These are phyloP conservation scores for Mycena amicta DNA, from an alignment of 768 basidiomycete species.

Conservation along the genomic window DNA sequence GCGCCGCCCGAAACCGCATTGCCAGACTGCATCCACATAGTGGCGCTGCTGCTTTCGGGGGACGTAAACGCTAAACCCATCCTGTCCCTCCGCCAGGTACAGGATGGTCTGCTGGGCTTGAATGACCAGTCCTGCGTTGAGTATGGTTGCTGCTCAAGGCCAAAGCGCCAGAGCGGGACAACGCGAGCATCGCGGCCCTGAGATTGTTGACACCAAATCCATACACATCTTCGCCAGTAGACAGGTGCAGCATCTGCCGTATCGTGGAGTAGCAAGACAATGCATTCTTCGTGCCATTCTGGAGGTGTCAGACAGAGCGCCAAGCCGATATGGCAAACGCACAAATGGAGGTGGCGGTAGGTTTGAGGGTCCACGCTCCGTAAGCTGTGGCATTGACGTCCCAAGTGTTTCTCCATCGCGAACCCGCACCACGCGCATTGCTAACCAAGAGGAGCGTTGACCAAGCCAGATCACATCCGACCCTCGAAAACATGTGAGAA, in stretches of 20 bases:
- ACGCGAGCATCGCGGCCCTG: slow-evolving; percentile 36
- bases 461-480: no score
- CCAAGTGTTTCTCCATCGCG: slow-evolving; percentile 39
- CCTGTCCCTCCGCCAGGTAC: slow-evolving; percentile 44
- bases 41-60: slow-evolving; percentile 55
- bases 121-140: slow-evolving; percentile 46
- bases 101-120: slow-evolving; percentile 41
- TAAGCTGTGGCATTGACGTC: slow-evolving; percentile 45
- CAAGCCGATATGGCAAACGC: neutral
- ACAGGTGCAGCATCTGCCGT: slow-evolving; percentile 51
- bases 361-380: slow-evolving; percentile 37
- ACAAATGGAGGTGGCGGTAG: slow-evolving; percentile 39
- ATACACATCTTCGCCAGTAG: slow-evolving; percentile 42
- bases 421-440: no score
- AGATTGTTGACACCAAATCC: slow-evolving; percentile 46
- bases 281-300: slow-evolving; percentile 33
- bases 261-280: slow-evolving; percentile 51
- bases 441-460: no score
- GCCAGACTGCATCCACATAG: slow-evolving; percentile 43
- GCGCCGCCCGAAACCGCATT: no score
- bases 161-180: slow-evolving; percentile 37
- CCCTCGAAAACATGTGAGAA: no score
- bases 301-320: slow-evolving; percentile 5
- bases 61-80: slow-evolving; percentile 37
- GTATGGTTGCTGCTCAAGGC: slow-evolving; percentile 50